Conservation (phyloP, 352 stramenopile species). For the Globisporangium heterothallicum region DNA sequence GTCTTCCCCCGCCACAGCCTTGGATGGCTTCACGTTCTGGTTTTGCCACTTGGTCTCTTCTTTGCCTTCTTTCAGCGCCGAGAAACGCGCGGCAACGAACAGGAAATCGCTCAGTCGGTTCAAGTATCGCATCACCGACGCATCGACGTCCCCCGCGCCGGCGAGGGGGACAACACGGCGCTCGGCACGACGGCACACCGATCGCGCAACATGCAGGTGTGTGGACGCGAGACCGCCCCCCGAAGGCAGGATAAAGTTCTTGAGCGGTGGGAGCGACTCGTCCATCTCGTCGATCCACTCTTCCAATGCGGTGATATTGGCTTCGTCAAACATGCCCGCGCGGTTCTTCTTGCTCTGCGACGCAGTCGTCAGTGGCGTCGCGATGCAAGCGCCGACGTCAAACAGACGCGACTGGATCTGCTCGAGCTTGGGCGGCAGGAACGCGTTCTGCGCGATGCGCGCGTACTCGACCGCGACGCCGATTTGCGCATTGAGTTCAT, state of each 20-base stretch:
- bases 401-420: constrained; percentile 89
- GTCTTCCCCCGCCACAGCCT: constrained; percentile 8
- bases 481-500: constrained; percentile 87
- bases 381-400: constrained; percentile 86
- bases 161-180: constrained; percentile 79
- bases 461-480: constrained; percentile 57
- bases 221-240: constrained; percentile 71
- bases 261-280: constrained; percentile 66
- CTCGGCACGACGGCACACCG: constrained; percentile 84
- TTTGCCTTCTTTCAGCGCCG: constrained; percentile 54
- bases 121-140: constrained; percentile 71
- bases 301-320: constrained; percentile 65
- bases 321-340: constrained; percentile 49
- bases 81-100: constrained; percentile 74
- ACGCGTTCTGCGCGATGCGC: constrained; percentile 28
- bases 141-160: constrained; percentile 61
- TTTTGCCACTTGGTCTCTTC: constrained; percentile 80
- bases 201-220: constrained; percentile 82
- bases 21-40: constrained; percentile 52
- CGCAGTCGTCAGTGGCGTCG: constrained; percentile 69
- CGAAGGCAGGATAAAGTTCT: constrained; percentile 84
- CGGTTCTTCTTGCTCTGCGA: constrained; percentile 63
- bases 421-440: constrained; percentile 59
- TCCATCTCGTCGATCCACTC: constrained; percentile 89
- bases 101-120: constrained; percentile 87